Percentiles rank a stretch among this genome's conserved stretches.
These are phyloP conservation scores for Alternaria brassicae DNA, from an alignment of 2,329 filamentous ascomycete genomes.

Conservation along the genomic window DNA sequence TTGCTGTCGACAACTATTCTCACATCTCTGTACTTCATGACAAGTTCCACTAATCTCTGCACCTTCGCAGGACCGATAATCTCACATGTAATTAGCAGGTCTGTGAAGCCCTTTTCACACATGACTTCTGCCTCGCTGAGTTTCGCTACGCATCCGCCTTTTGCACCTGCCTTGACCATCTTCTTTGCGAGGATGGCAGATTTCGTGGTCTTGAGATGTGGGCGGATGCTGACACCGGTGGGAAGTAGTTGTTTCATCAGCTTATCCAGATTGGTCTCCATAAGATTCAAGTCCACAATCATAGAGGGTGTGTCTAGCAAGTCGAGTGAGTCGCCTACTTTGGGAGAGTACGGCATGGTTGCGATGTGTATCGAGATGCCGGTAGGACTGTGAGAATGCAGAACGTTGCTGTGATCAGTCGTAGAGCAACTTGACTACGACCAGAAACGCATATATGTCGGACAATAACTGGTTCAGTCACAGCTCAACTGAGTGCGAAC, in stretches of 20 bases:
- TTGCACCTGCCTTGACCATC: conserved; percentile 57
- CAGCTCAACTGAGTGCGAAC: neutral
- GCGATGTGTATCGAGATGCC: neutral
- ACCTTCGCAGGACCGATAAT: conserved; percentile 59
- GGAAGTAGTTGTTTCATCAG: conserved; percentile 57
- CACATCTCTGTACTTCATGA: conserved; percentile 48
- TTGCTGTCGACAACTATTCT: conserved; percentile 60
- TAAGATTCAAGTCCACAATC: conserved; percentile 61
- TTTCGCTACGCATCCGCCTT: conserved; percentile 61
- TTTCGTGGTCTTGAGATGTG: conserved; percentile 64
- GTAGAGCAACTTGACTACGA: neutral
- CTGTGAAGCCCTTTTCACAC: conserved; percentile 55
- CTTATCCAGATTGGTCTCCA: conserved; percentile 60
- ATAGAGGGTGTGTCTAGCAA: conserved; percentile 63
- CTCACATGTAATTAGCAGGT: conserved; percentile 61
- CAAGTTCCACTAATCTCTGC: conserved; percentile 55
- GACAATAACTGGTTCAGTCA: conserved; percentile 1
- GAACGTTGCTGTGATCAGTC: neutral
- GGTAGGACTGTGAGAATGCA: neutral
- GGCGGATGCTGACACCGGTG: conserved; percentile 56
- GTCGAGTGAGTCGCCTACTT: conserved; percentile 53
- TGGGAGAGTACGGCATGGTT: conserved; percentile 49
- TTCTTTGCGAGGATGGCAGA: conserved; percentile 55
- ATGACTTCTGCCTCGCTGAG: conserved; percentile 54
- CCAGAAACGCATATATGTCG: neutral